phyloP scores from a whole-genome alignment of 1,284 basidiomycete genomes.

The Mycosarcoma mackinlayi region DNA sequence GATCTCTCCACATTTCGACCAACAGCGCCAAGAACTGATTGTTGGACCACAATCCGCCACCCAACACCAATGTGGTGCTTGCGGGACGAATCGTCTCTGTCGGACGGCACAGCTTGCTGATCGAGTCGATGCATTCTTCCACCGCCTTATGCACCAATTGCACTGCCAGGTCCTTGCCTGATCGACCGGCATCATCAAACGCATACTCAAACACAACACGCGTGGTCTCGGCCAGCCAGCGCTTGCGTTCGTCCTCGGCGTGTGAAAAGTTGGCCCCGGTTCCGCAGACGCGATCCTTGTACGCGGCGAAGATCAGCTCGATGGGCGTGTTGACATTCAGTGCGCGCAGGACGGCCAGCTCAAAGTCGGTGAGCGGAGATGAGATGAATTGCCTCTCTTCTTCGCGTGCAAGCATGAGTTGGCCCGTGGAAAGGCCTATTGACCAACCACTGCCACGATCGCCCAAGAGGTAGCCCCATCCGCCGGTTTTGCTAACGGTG shows the following conservation, averaged over 20 bases:
- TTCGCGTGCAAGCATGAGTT: conserved; percentile 38
- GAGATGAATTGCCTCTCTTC: conserved; percentile 32
- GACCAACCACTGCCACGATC: conserved; percentile 45
- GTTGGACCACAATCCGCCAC: conserved; percentile 61
- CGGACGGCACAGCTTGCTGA: conserved; percentile 32
- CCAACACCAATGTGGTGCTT: conserved; percentile 49
- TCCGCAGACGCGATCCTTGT: conserved; percentile 37
- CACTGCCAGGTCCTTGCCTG: conserved; percentile 28
- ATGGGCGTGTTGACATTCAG: conserved; percentile 35
- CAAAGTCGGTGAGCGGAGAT: conserved; percentile 37
- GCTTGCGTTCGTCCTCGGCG: conserved; percentile 57
- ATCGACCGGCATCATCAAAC: conserved; percentile 7
- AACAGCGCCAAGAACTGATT: conserved; percentile 44
- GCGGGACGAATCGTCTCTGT: conserved; percentile 25
- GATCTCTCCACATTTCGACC: conserved; percentile 22
- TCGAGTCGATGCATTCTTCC: conserved; percentile 38
- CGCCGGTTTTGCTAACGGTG: conserved; percentile 44
- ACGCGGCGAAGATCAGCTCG: conserved; percentile 48
- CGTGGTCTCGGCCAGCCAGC: conserved; percentile 59
- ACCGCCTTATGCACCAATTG: conserved; percentile 43
- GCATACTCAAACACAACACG: conserved; percentile 54
- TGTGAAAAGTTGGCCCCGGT: conserved; percentile 44
- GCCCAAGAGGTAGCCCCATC: conserved; percentile 47
- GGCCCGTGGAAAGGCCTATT: conserved; percentile 45
- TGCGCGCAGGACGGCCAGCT: conserved; percentile 18